Evolutionary conservation across 2,329 filamentous ascomycete species (phyloP), one percentile per base, ranked within the genome.

Genomic region (Aspergillus ibericus): DNA sequence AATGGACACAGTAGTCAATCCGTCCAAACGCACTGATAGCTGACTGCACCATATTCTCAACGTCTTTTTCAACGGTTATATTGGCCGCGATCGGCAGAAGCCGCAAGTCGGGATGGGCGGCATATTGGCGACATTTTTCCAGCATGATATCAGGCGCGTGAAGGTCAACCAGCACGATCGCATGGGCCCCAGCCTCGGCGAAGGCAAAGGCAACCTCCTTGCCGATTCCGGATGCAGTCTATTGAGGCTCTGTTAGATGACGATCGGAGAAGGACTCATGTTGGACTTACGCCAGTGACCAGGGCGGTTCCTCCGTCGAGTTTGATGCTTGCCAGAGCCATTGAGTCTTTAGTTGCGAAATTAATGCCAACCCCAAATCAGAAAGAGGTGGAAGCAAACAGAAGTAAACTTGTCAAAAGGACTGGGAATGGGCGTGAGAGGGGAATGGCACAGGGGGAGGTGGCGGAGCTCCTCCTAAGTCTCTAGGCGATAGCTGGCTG

Each of bases 1-100:
- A 83, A 55, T 81, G 81, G 5, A 85, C 79, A 0, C 77, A 78
- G 64, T 85, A 85, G 64, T 85, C 83, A 4, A 85, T 69, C 8
- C 82, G 77, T 0, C 70, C 68, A 56, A 82, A 68, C 3, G 51
- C 12, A n/a, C 52, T 36, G 0, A 66, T 56, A 3, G 60, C 58
- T 25, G 50, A 47, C 1, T 58, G 20, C 5, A 67, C 32, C 27
- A 57, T 25, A 10, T 9, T 20, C 5, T 53, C 4, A 9, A 57
- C 55, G 20, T 16, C 42, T 9, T 27, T 5, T 44, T 52, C 47
- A 3, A 47, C 27, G 8, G 18, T 22, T 1, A 57, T 36, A 18
- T 57, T 48, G 16, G 13, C 48, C 10, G 20, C 25, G n/a, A 57
- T 29, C 4, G 55, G 9, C 1, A 29, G n/a, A 15, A 47, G 6